Conservation (phyloP, 331 rosid species). For the Pyrus hybrid region DNA sequence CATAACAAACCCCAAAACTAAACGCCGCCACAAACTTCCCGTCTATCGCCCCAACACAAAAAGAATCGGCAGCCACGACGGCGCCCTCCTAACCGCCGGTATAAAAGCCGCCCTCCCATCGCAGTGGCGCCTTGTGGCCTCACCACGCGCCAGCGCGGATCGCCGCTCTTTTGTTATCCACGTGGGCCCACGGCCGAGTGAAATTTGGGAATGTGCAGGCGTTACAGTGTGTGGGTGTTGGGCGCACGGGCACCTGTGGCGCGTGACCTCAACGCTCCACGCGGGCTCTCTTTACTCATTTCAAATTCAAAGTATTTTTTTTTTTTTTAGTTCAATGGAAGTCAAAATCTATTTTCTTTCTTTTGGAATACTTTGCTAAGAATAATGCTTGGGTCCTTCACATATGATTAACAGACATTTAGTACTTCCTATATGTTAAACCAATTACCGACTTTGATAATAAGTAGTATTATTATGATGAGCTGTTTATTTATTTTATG, state of each 20-base stretch:
- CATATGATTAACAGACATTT: too few relatives aligned
- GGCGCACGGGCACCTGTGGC: conserved; percentile 11
- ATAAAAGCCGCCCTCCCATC: conserved; percentile 21
- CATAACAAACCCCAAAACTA: background rate
- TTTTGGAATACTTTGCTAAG: too few relatives aligned
- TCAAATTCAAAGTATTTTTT: background rate
- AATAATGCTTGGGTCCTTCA: too few relatives aligned
- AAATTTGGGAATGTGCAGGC: too few relatives aligned
- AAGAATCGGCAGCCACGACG: background rate
- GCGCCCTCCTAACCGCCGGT: conserved; percentile 21
- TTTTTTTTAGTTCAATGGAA: background rate
- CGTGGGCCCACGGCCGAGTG: conserved; percentile 23
- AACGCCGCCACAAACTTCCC: conserved; percentile 23
- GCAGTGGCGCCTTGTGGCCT: background rate
- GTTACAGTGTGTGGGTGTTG: conserved; percentile 12
- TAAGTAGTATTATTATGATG: too few relatives aligned
- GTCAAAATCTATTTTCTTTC: too few relatives aligned
- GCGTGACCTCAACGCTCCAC: conserved; percentile 21
- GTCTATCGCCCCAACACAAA: background rate
- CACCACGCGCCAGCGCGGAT: background rate
- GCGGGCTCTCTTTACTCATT: background rate
- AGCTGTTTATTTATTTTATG: too few relatives aligned
- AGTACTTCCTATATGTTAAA: too few relatives aligned
- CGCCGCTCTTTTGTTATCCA: background rate
- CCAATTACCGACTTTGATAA: too few relatives aligned